Evolutionary conservation across 2,329 filamentous ascomycete species (phyloP).

Genomic region (Fusarium chaquense): DNA sequence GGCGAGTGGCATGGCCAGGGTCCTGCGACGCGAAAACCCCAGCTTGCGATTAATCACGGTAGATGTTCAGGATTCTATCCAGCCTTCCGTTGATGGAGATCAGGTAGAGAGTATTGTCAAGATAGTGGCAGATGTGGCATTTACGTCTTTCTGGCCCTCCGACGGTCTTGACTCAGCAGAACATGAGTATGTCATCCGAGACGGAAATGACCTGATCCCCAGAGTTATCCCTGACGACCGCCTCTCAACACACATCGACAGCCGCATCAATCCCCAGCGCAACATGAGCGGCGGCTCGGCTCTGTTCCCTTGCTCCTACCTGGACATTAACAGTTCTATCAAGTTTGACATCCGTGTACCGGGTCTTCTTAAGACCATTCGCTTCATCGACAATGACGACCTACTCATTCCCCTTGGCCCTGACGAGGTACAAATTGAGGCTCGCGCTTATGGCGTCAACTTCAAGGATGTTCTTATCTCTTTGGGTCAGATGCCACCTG

Average conservation of each 20-base stretch:
- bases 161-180: not conserved
- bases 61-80: not conserved
- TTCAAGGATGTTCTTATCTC: slow-evolving; percentile 16
- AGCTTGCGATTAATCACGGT: slow-evolving; percentile 6
- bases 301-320: not conserved
- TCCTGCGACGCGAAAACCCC: slow-evolving; percentile 11
- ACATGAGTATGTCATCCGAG: not conserved
- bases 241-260: slow-evolving; percentile 1
- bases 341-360: slow-evolving; percentile 9
- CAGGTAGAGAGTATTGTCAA: not conserved
- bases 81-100: not conserved
- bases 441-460: slow-evolving; percentile 3
- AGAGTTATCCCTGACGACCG: slow-evolving; percentile 1
- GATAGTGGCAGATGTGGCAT: not conserved
- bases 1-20: slow-evolving; percentile 9
- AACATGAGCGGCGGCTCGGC: not conserved
- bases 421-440: slow-evolving; percentile 9
- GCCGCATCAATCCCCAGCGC: slow-evolving; percentile 2
- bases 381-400: slow-evolving; percentile 1
- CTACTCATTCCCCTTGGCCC: not conserved
- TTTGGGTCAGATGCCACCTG: slow-evolving; percentile 7
- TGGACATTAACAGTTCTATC: not conserved
- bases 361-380: slow-evolving; percentile 8
- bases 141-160: not conserved
- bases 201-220: slow-evolving; percentile 1